Evolutionary conservation across 192 early-diverging fungal genomes (phyloP).

Genomic region (Anaeromyces robustus): DNA sequence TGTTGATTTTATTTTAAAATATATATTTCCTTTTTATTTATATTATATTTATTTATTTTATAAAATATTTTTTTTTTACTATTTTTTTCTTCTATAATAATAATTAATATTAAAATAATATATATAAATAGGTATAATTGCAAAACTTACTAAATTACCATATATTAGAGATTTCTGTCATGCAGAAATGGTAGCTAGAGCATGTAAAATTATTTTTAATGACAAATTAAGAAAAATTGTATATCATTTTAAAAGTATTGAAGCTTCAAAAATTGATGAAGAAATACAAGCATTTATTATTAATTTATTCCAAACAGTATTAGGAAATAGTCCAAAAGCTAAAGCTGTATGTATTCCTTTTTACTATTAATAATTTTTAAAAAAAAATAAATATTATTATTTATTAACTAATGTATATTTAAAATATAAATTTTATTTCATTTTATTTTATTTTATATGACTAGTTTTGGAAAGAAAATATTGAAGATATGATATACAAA

Average conservation of each 20-base stretch:
- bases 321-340: constrained; percentile 16
- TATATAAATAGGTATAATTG: constrained; percentile 14
- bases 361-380: too few species aligned
- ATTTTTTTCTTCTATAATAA: too few species aligned
- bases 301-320: constrained; percentile 15
- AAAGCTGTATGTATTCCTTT: constrained; percentile 8
- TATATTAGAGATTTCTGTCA: constrained; percentile 23
- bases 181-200: constrained; percentile 29
- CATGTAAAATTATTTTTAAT: constrained; percentile 22
- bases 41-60: too few species aligned
- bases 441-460: neutral
- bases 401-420: too few species aligned
- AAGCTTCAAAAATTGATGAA: constrained; percentile 31
- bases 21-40: too few species aligned
- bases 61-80: too few species aligned
- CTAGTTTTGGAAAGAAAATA: constrained; percentile 24
- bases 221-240: constrained; percentile 17
- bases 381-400: too few species aligned
- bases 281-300: constrained; percentile 20
- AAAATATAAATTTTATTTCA: too few species aligned
- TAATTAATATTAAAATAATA: too few species aligned
- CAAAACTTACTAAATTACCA: constrained; percentile 21
- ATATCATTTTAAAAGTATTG: constrained; percentile 26
- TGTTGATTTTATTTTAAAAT: too few species aligned
- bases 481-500: constrained; percentile 13